phyloP scores from a whole-genome alignment of 1,284 basidiomycete genomes.

The Blastosporella zonata region DNA sequence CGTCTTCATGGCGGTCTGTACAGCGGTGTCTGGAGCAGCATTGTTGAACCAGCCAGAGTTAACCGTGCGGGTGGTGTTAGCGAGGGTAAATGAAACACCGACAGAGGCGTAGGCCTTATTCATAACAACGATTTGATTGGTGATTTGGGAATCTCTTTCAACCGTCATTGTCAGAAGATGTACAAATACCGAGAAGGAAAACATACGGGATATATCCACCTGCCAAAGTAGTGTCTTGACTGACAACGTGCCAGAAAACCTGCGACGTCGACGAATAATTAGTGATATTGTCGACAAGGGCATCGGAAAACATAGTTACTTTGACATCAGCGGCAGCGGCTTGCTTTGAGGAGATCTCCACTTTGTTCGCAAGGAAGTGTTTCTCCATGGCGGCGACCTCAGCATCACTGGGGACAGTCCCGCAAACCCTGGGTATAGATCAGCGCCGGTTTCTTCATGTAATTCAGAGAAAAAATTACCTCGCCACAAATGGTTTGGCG shows the following conservation, averaged over 20 bases:
- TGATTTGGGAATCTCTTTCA: slow-evolving; percentile 33
- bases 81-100: slow-evolving; percentile 44
- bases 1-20: slow-evolving; percentile 51
- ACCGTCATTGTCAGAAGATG: neutral
- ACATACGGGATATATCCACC: slow-evolving; percentile 48
- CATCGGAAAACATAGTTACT: slow-evolving; percentile 9
- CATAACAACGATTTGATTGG: slow-evolving; percentile 42
- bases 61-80: slow-evolving; percentile 40
- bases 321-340: slow-evolving; percentile 23
- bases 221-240: slow-evolving; percentile 31
- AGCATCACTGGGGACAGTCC: slow-evolving; percentile 35
- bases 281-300: neutral
- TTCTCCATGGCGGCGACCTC: slow-evolving; percentile 37
- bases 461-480: neutral
- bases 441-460: neutral
- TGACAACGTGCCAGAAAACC: slow-evolving; percentile 50
- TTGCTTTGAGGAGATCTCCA: slow-evolving; percentile 26
- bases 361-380: slow-evolving; percentile 41
- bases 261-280: slow-evolving; percentile 20
- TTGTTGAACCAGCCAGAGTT: slow-evolving; percentile 49
- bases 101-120: slow-evolving; percentile 43
- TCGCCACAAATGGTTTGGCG: slow-evolving; percentile 22
- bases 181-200: neutral
- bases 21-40: slow-evolving; percentile 35
- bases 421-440: slow-evolving; percentile 31